Base-by-base conservation (phyloP, 1,284 basidiomycete species). In the Marasmius oreades region DNA sequence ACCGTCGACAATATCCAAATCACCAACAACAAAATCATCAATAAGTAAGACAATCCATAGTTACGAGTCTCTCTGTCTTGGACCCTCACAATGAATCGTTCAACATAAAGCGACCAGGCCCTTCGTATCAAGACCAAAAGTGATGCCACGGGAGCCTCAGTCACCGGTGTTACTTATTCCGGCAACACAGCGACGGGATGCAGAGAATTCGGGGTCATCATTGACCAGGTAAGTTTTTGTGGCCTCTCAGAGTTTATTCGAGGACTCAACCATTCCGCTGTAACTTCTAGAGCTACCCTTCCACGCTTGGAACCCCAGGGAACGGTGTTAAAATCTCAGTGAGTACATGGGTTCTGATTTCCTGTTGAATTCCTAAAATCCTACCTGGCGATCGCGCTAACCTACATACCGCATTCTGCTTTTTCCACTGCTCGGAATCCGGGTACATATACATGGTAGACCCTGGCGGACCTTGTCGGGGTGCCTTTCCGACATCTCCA, bases 21-120 rank as follows among this genome's bases (percentile, higher is more conserved):
- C 28, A 31, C 28, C 10, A 31, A 31, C 10, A 31, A 31, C 28
- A 31, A 31, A 10, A 10, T 31, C 28, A 10, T 31, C 48, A 59
- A 59, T 51, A 59, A 59, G 62, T 63, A 16, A 28, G 52, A 52
- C n/a, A 24, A n/a, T 33, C 24, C 31, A 37, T 43, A 22, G 8
- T 51, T 28, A 23, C 23, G 23, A 6, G 14, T 10, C n/a, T 24
- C 22, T 24, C n/a, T 10, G 8, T 26, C 20, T 22, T 23, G 20
- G 11, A 50, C 24, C 16, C 43, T 45, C 28, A 23, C 51, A 23
- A 28, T 12, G 44, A 28, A 33, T 23, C 33, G 22, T 31, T 31
- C 28, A 31, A 31, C 28, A 31, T 31, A 42, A 4, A 42, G 39
- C 39, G n/a, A 42, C 6, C 39, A 42, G 14, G 39, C 39, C 12